Percentiles rank a stretch among this genome's conserved stretches.
Evolutionary conservation across 805 yeast species (phyloP).

Genomic region (Kuraishia hungarica): DNA sequence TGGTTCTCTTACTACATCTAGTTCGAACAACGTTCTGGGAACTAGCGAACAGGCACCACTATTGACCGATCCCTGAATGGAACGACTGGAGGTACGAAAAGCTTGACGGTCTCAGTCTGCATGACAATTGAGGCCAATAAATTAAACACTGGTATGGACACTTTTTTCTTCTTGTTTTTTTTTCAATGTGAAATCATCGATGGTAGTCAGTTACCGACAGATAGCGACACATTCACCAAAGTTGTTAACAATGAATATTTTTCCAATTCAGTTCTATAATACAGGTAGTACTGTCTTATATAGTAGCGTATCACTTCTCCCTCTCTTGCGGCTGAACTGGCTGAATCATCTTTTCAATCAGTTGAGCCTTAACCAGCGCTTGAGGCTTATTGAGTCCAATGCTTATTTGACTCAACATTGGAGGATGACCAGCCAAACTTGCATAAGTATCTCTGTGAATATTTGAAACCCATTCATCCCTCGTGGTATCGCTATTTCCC

Average conservation of each 20-base stretch:
- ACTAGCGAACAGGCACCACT: constrained; percentile 25
- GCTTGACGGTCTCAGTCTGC: background rate
- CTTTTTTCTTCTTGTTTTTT: too few relatives aligned
- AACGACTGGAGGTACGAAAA: background rate
- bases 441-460: constrained; percentile 61
- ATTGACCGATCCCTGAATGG: constrained; percentile 11
- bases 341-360: constrained; percentile 29
- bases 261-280: background rate
- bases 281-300: background rate
- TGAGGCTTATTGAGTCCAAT: constrained; percentile 41
- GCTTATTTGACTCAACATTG: constrained; percentile 43
- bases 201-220: too few relatives aligned
- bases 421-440: constrained; percentile 51
- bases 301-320: background rate
- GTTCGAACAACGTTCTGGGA: constrained; percentile 2
- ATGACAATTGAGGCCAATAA: too few relatives aligned
- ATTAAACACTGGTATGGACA: background rate
- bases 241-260: background rate
- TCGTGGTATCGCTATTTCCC: constrained; percentile 65
- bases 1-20: constrained; percentile 19
- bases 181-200: background rate
- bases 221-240: background rate
- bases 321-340: constrained; percentile 2
- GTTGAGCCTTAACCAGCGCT: constrained; percentile 17
- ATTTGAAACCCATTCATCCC: constrained; percentile 62